Evolutionary conservation across 306 rosid species (phyloP).

Genomic region (Inga leiocalycina): DNA sequence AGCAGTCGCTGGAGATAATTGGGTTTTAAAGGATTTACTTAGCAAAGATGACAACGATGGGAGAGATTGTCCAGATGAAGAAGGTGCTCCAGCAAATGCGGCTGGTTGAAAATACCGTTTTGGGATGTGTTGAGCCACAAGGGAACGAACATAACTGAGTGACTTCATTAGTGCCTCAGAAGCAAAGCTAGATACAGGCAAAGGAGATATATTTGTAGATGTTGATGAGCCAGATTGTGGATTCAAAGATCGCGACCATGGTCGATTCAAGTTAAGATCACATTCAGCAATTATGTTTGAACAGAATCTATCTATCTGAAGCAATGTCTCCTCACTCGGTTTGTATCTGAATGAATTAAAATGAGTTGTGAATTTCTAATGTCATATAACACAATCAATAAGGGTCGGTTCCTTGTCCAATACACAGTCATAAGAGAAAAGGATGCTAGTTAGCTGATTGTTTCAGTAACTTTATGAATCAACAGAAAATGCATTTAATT

Average conservation of each 20-base stretch:
- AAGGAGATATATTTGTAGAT: slow-evolving; percentile 58
- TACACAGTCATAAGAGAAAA: slow-evolving; percentile 21
- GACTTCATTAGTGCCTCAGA: slow-evolving; percentile 88
- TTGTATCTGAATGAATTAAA: slow-evolving; percentile 68
- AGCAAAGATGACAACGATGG: slow-evolving; percentile 88
- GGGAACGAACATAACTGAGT: slow-evolving; percentile 86
- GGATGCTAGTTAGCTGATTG: slow-evolving; percentile 3
- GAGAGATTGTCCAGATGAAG: slow-evolving; percentile 79
- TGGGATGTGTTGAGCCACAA: slow-evolving; percentile 89
- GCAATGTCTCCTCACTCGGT: slow-evolving; percentile 88
- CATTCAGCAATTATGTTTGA: slow-evolving; percentile 83
- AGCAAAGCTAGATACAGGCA: slow-evolving; percentile 84
- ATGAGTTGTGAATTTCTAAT: slow-evolving; percentile 30
- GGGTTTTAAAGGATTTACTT: slow-evolving; percentile 88
- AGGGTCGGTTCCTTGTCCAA: slow-evolving; percentile 11
- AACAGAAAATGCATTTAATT: slow-evolving; percentile 21
- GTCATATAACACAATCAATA: slow-evolving; percentile 31
- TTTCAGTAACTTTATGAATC: slow-evolving; percentile 18
- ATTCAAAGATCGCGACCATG: slow-evolving; percentile 58
- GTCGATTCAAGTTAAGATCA: slow-evolving; percentile 65
- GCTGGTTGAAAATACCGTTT: slow-evolving; percentile 84
- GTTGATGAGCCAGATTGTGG: slow-evolving; percentile 64
- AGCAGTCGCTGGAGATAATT: slow-evolving; percentile 66
- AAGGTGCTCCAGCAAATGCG: slow-evolving; percentile 82
- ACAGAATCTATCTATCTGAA: slow-evolving; percentile 96